phyloP scores from a whole-genome alignment of 2,329 filamentous ascomycete genomes.

The Fusarium azukiicola region DNA sequence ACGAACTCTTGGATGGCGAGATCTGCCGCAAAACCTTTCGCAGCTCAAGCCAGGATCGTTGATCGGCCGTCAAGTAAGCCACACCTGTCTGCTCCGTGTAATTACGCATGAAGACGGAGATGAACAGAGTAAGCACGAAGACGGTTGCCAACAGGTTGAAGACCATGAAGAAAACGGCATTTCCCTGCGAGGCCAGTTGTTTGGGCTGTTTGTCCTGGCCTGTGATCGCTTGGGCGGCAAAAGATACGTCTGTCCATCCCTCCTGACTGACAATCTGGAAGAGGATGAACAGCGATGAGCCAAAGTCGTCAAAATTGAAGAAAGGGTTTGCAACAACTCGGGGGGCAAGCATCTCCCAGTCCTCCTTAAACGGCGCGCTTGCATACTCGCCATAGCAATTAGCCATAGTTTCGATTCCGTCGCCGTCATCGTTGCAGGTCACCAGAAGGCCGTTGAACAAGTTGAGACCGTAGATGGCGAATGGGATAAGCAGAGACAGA shows the following conservation, averaged over 20 bases:
- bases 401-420: constrained; percentile 77
- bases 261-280: constrained; percentile 99
- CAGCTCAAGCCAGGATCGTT: constrained; percentile 97
- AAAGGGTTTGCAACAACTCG: constrained; percentile 90
- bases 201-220: constrained; percentile 87
- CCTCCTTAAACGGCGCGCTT: constrained; percentile 84
- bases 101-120: constrained; percentile 99
- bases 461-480: constrained; percentile 97
- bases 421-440: constrained; percentile 84
- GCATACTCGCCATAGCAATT: constrained; percentile 93
- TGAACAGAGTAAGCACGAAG: constrained; percentile 97
- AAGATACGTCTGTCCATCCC: constrained; percentile 98
- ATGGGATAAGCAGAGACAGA: constrained; percentile 95
- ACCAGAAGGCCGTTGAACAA: constrained; percentile 92
- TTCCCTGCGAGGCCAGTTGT: constrained; percentile 86
- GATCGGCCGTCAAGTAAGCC: constrained; percentile 96
- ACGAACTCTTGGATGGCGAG: constrained; percentile 95
- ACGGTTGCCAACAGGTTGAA: constrained; percentile 99
- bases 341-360: constrained; percentile 92
- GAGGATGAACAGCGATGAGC: constrained; percentile 95
- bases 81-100: constrained; percentile 99
- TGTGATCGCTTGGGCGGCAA: constrained; percentile 90
- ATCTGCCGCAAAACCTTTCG: constrained; percentile 96
- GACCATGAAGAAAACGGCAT: constrained; percentile 95
- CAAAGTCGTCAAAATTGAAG: constrained; percentile 97